phyloP scores from a whole-genome alignment of 495 filamentous ascomycete species.

The Aspergillus olivimuriae region DNA sequence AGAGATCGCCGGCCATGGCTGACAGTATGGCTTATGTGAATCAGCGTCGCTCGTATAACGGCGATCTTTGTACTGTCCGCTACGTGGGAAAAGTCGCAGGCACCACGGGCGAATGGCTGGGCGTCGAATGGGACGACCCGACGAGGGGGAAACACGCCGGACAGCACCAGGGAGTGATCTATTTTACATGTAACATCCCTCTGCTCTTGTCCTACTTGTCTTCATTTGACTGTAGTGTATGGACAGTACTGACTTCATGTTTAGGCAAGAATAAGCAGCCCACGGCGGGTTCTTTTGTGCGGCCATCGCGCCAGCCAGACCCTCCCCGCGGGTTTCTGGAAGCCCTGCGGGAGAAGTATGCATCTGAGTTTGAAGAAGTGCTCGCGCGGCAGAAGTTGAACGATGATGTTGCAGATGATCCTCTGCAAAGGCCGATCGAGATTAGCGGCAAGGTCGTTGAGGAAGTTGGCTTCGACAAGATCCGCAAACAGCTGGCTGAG shows the following conservation, averaged over 20 bases:
- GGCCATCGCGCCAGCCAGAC: conserved; percentile 66
- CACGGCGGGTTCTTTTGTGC: conserved; percentile 78
- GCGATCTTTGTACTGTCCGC: conserved; percentile 72
- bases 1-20: no score
- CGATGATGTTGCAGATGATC: conserved; percentile 18
- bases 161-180: conserved; percentile 66
- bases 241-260: conserved; percentile 5
- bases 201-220: background rate
- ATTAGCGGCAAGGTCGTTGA: conserved; percentile 86
- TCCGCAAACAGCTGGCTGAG: conserved; percentile 68
- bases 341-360: conserved; percentile 79
- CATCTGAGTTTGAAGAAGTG: conserved; percentile 42
- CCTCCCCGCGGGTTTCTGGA: conserved; percentile 64
- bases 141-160: conserved; percentile 85
- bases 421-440: conserved; percentile 45
- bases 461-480: conserved; percentile 95
- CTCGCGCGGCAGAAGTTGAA: conserved; percentile 13
- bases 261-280: conserved; percentile 58
- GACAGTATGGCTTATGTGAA: conserved; percentile 37
- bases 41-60: conserved; percentile 71
- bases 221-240: background rate
- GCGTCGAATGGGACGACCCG: conserved; percentile 94
- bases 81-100: conserved; percentile 72
- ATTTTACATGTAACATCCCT: conserved; percentile 69
- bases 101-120: conserved; percentile 79